Evolutionary conservation across 257 asterid species (phyloP).

Genomic region (Jacaranda mimosifolia): DNA sequence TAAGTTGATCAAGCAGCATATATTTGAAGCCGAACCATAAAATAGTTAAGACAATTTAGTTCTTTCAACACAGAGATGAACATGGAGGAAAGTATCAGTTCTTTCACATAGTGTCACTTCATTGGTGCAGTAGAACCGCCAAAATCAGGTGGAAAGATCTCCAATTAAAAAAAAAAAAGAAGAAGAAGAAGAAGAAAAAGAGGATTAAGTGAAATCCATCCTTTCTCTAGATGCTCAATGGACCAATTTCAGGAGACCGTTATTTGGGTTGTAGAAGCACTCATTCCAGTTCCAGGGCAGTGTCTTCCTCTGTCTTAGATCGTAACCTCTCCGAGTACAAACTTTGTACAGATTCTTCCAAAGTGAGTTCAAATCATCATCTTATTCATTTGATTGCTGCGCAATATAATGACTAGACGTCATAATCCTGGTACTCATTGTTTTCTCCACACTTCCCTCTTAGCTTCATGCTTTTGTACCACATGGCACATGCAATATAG

Average conservation of each 20-base stretch:
- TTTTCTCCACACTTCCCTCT: conserved; percentile 49
- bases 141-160: conserved; percentile 5
- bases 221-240: background rate
- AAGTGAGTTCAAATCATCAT: conserved; percentile 18
- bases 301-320: background rate
- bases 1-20: background rate
- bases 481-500: conserved; percentile 65
- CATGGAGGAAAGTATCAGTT: conserved; percentile 22
- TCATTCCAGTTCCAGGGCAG: background rate
- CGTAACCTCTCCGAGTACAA: conserved; percentile 11
- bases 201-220: conserved; percentile 9
- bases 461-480: conserved; percentile 72
- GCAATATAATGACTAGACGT: conserved; percentile 38
- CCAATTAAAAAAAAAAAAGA: background rate
- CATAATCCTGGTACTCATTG: conserved; percentile 41
- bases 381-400: conserved; percentile 24
- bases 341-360: conserved; percentile 21
- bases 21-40: background rate
- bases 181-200: background rate
- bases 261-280: background rate
- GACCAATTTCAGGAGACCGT: background rate
- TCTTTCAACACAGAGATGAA: conserved; percentile 5
- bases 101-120: conserved; percentile 22
- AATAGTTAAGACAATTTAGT: background rate
- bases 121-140: conserved; percentile 21